phyloP scores from a whole-genome alignment of 306 rosid genomes.

The Morella rubra region DNA sequence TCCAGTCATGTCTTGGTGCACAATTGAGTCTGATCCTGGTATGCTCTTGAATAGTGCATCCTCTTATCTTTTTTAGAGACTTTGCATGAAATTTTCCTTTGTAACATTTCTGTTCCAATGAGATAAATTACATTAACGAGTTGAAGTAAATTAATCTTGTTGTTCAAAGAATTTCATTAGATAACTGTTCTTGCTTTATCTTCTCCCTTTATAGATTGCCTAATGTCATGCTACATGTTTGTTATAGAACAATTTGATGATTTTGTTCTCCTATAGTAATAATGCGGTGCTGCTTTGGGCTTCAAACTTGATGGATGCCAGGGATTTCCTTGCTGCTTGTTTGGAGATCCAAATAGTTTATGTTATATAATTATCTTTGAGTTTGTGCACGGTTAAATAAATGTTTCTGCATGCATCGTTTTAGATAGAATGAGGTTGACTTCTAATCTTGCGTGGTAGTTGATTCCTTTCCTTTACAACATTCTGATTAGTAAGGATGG shows the following conservation, averaged over 20 bases:
- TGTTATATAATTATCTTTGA: neutral
- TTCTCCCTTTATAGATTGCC: neutral
- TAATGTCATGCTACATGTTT: neutral
- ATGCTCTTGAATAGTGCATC: slow-evolving; percentile 21
- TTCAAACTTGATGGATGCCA: neutral
- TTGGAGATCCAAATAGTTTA: neutral
- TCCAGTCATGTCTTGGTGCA: slow-evolving; percentile 93
- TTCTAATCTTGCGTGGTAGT: neutral
- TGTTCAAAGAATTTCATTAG: neutral
- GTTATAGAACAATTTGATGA: neutral
- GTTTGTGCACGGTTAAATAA: neutral
- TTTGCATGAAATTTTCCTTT: neutral
- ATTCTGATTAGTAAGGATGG: too few relatives aligned
- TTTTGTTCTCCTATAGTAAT: neutral
- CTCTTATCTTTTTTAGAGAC: neutral
- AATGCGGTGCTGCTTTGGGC: neutral
- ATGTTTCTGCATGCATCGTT: neutral
- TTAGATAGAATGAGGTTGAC: neutral
- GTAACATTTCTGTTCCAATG: neutral
- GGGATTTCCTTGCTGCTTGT: neutral
- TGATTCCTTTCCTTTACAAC: neutral
- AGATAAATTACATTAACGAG: neutral
- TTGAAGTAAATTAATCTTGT: neutral
- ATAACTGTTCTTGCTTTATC: neutral
- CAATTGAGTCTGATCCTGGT: slow-evolving; percentile 99